A percentile compares a stretch with the other conserved stretches of the same genome.
Conservation (phyloP, 768 basidiomycete species). For the Tulasnella sp. region DNA sequence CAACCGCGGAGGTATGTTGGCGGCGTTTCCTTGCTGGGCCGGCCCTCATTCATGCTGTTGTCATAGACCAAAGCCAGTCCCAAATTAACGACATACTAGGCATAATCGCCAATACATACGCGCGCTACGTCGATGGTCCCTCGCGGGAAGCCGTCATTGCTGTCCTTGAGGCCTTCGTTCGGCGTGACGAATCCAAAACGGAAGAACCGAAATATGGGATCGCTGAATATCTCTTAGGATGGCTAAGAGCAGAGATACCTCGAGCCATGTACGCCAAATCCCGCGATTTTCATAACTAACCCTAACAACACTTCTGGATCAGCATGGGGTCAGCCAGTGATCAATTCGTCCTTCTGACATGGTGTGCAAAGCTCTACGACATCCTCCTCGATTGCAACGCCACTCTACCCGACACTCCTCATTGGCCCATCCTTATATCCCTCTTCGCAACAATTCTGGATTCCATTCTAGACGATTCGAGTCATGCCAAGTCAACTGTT, state of each 20-base stretch:
- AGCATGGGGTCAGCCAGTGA: conserved; percentile 56
- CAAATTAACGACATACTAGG: conserved; percentile 72
- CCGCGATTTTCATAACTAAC: conserved; percentile 8
- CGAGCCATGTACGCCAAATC: conserved; percentile 52
- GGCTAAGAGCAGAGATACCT: conserved; percentile 72
- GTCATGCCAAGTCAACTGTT: conserved; percentile 60
- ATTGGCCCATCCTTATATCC: conserved; percentile 59
- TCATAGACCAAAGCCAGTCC: conserved; percentile 39
- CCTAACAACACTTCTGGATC: conserved; percentile 7
- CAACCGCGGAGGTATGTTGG: conserved; percentile 58
- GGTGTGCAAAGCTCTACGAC: conserved; percentile 67
- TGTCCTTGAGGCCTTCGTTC: conserved; percentile 65
- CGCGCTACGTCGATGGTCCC: conserved; percentile 71
- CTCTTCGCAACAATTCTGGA: conserved; percentile 66
- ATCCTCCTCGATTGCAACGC: conserved; percentile 53
- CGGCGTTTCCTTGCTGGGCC: conserved; percentile 19
- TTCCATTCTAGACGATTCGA: conserved; percentile 56
- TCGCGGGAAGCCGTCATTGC: conserved; percentile 74
- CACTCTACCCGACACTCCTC: conserved; percentile 52
- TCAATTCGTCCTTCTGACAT: conserved; percentile 69
- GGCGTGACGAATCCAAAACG: conserved; percentile 56
- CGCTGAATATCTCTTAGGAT: conserved; percentile 67
- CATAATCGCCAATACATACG: conserved; percentile 73
- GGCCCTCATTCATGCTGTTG: conserved; percentile 56
- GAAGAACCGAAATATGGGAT: conserved; percentile 60